Evolutionary conservation across 805 yeast species (phyloP), one percentile per base, ranked within the genome.

Genomic region (Barnettozyma wickerhamii): DNA sequence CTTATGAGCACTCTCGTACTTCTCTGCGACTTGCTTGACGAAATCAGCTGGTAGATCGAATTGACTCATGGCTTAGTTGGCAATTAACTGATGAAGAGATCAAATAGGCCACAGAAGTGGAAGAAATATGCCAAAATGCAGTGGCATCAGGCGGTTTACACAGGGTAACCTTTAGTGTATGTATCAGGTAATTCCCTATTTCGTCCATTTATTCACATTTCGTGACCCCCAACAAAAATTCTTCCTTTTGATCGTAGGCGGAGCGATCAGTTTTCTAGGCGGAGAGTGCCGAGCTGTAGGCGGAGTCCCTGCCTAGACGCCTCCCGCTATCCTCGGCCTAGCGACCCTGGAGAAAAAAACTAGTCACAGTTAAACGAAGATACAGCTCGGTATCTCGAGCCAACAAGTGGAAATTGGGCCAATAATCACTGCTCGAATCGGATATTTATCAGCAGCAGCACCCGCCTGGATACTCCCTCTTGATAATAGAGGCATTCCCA

Each of bases 1-100:
- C 9, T 59, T 56, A 3, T 70, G 50, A 0, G 89, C 91, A 7
- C 55, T 53, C 1, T 70, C 63, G 56, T 75, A 82, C 33, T 65
- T 72, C 4, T 53, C 47, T 7, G 58, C 42, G 30, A 77, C 56
- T 12, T 50, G 41, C 10, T 64, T 53, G 10, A 51, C 49, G 40
- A 79, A 66, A 41, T 71, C 55, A 2, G 52, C 59, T 18, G 77
- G 74, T 6, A 73, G 46, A 7, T 48, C 56, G 33, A 46, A 53
- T 28, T 42, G 30, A 14, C 46, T 31, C 56, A 53, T 59, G n/a
- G 12, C n/a, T n/a, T n/a, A n/a, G n/a, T 23, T 26, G 30, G 18
- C 34, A 12, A 4, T 19, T 21, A 27, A 29, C 10, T n/a, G 30
- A 10, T 21, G 34, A 9, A 17, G 27, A 38, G n/a, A 21, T 17